These are phyloP conservation scores for Malbranchea cinnamomea DNA, from an alignment of 2,329 filamentous ascomycete genomes.

Conservation along the genomic window DNA sequence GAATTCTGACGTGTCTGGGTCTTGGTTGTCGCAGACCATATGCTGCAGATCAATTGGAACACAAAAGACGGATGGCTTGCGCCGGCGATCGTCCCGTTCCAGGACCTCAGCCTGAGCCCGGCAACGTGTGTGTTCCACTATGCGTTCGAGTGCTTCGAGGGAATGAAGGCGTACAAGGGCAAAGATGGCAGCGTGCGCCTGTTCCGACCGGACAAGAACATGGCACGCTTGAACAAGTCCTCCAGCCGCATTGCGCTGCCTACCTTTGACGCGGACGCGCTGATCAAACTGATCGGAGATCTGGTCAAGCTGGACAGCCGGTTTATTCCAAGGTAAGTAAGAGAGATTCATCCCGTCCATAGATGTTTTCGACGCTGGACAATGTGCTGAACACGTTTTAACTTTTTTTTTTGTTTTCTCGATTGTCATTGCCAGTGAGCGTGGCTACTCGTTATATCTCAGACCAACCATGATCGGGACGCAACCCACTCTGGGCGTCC, in stretches of 20 bases:
- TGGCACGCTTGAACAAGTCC: conserved; percentile 86
- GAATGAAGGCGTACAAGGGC: conserved; percentile 98
- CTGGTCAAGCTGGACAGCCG: conserved; percentile 69
- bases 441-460: conserved; percentile 89
- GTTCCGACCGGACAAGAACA: conserved; percentile 93
- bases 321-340: conserved; percentile 64
- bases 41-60: conserved; percentile 92
- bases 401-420: conserved; percentile 6
- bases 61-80: conserved; percentile 67
- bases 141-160: conserved; percentile 94
- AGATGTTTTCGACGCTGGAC: conserved; percentile 1
- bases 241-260: conserved; percentile 83
- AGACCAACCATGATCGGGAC: conserved; percentile 96
- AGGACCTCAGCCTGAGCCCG: conserved; percentile 92
- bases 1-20: not conserved
- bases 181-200: conserved; percentile 61
- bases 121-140: conserved; percentile 98
- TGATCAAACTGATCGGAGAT: conserved; percentile 69
- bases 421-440: conserved; percentile 26
- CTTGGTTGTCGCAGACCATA: conserved; percentile 56
- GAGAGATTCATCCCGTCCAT: not conserved
- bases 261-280: conserved; percentile 57
- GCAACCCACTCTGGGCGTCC: conserved; percentile 82
- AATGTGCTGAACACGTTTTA: not conserved
- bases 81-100: conserved; percentile 79